These are phyloP conservation scores for Fomitopsis pulvina DNA, from an alignment of 768 basidiomycete species.

Conservation along the genomic window DNA sequence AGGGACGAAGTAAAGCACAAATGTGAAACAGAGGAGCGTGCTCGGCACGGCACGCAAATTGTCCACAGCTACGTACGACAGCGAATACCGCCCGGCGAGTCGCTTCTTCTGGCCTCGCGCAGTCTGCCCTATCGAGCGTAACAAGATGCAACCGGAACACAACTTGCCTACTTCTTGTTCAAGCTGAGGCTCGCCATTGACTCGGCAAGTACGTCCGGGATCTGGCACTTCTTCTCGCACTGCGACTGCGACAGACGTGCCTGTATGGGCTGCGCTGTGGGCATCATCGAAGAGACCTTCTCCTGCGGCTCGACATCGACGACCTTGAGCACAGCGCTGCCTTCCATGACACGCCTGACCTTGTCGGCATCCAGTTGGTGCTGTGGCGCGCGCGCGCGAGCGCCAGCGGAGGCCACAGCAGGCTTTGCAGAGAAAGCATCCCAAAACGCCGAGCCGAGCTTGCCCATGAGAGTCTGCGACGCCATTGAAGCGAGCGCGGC, in stretches of 20 bases:
- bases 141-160: not conserved
- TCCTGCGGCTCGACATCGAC: slow-evolving; percentile 59
- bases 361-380: slow-evolving; percentile 60
- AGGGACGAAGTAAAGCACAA: too few species aligned
- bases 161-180: slow-evolving; percentile 33
- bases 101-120: too few species aligned
- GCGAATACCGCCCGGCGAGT: too few species aligned
- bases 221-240: slow-evolving; percentile 9
- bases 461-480: slow-evolving; percentile 65
- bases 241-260: slow-evolving; percentile 8
- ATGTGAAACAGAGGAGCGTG: too few species aligned
- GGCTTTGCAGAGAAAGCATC: slow-evolving; percentile 72
- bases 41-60: too few species aligned
- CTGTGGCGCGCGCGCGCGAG: not conserved
- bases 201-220: slow-evolving; percentile 50
- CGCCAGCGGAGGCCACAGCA: slow-evolving; percentile 16
- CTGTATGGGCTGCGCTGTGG: slow-evolving; percentile 1
- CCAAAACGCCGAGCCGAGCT: slow-evolving; percentile 77
- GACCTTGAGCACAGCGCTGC: slow-evolving; percentile 71
- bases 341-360: slow-evolving; percentile 74
- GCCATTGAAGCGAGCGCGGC: slow-evolving; percentile 70
- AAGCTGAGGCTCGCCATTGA: slow-evolving; percentile 62
- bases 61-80: too few species aligned
- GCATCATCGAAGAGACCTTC: not conserved
- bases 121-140: too few species aligned